Evolutionary conservation across 2,329 filamentous ascomycete genomes (phyloP), one percentile per base, ranked within the genome.

Genomic region (Phyllachora maydis): DNA sequence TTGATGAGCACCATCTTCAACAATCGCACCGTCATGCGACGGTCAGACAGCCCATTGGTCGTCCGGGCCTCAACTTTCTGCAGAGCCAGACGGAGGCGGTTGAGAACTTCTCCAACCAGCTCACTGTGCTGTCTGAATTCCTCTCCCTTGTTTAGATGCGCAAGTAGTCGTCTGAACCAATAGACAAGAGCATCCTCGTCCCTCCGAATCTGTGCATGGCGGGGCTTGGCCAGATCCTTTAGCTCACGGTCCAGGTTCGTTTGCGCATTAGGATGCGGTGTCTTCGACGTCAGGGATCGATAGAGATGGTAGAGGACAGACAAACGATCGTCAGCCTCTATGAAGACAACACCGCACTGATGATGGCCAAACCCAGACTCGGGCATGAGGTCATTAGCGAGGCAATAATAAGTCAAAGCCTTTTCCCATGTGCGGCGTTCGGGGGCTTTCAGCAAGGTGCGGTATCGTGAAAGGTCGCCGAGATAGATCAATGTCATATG

Each of bases 231-330:
- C n/a, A 64, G 47, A 8, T 56, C 47, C 32, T 56, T 63, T 41
- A 92, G 83, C 41, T 88, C 78, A 25, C 71, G 57, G 37, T 78
- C 72, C 23, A 98, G 56, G 38, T 95, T 95, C 11, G 56, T 52
- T 27, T 62, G 57, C 3, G 81, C 82, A 21, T 72, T 63, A 0
- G 74, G 72, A 39, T 88, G 72, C 4, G 82, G 79, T 19, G 71
- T 57, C 24, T 69, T 59, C 16, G 79, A 71, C 6, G 71, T 70
- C 34, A 88, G 60, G 10, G 83, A 73, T 31, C 83, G 72, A 41
- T 92, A 88, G 19, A 95, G 66, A 44, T 92, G 71, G 46, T 93
- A 95, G 15, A 90, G 73, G 7, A 81, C 72, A 30, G 81, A 68
- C 23, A 95, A 62, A 41, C 90, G 76, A 34, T 85, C 74, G 28